Conservation (phyloP, 1,139 yeast species). For the Diutina siamensis region DNA sequence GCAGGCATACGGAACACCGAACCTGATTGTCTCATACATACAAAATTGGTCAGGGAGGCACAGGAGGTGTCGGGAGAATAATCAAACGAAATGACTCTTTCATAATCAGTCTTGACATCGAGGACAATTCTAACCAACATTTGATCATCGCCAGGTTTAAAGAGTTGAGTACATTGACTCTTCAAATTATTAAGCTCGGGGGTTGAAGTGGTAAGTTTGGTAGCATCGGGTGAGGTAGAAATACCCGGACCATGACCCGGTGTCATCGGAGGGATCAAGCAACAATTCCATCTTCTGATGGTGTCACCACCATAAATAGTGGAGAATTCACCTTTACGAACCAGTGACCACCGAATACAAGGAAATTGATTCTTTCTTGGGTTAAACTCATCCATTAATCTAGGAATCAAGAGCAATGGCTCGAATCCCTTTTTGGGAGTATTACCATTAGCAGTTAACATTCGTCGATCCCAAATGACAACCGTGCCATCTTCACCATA, state of each 20-base stretch:
- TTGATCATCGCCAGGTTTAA: slow-evolving; percentile 34
- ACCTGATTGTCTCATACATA: slow-evolving; percentile 87
- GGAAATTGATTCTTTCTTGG: slow-evolving; percentile 50
- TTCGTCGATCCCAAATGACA: slow-evolving; percentile 81
- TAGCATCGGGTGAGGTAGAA: not conserved
- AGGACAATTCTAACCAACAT: slow-evolving; percentile 67
- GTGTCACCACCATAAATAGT: slow-evolving; percentile 71
- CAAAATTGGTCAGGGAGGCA: slow-evolving; percentile 41
- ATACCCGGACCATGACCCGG: not conserved
- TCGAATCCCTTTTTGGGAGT: slow-evolving; percentile 16
- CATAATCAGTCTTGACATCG: slow-evolving; percentile 67
- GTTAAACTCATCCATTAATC: slow-evolving; percentile 53
- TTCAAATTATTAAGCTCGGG: slow-evolving; percentile 15
- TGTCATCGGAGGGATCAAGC: slow-evolving; percentile 37
- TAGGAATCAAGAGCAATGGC: slow-evolving; percentile 57
- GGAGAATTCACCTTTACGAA: slow-evolving; percentile 63
- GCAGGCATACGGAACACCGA: slow-evolving; percentile 75
- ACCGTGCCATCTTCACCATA: slow-evolving; percentile 77
- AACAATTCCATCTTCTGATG: slow-evolving; percentile 75
- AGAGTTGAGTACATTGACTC: slow-evolving; percentile 24
- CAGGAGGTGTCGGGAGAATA: slow-evolving; percentile 49
- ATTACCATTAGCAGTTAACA: slow-evolving; percentile 17
- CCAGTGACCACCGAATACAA: slow-evolving; percentile 61
- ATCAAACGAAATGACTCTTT: slow-evolving; percentile 76
- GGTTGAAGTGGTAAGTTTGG: slow-evolving; percentile 6